These are phyloP conservation scores for Hymenoscyphus fructigenus DNA, from an alignment of 2,329 filamentous ascomycete genomes.

Conservation along the genomic window DNA sequence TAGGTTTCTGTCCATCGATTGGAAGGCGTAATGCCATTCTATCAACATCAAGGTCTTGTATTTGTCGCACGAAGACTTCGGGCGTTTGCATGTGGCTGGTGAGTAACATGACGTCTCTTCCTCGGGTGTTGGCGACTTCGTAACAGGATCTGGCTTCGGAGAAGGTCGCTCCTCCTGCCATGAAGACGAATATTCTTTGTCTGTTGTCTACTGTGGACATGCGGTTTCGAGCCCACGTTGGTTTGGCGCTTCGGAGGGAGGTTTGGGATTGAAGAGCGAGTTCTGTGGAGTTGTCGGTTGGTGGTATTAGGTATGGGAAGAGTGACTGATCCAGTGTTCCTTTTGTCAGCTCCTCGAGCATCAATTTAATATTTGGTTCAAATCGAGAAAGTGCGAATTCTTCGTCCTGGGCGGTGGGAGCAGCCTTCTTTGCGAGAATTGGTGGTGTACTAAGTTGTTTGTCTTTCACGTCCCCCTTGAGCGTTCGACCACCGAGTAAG, in stretches of 20 bases:
- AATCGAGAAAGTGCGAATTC: conserved; percentile 87
- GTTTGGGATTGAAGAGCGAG: conserved; percentile 58
- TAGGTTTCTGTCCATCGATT: conserved; percentile 73
- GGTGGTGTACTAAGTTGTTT: conserved; percentile 62
- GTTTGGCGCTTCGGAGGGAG: conserved; percentile 86
- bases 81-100: conserved; percentile 94
- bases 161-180: conserved; percentile 94
- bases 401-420: conserved; percentile 57
- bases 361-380: conserved; percentile 75
- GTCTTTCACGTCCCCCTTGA: conserved; percentile 71
- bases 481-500: conserved; percentile 73
- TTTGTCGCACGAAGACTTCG: conserved; percentile 75
- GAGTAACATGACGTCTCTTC: conserved; percentile 81
- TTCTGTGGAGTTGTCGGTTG: conserved; percentile 60
- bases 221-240: conserved; percentile 89
- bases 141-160: conserved; percentile 89
- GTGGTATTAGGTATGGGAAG: conserved; percentile 74
- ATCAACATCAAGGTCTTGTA: conserved; percentile 75
- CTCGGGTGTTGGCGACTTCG: conserved; percentile 70
- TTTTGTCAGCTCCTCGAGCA: conserved; percentile 72
- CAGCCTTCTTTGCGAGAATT: conserved; percentile 69
- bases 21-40: conserved; percentile 78
- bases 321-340: conserved; percentile 64
- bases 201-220: conserved; percentile 74
- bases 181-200: conserved; percentile 88